Base-by-base conservation (phyloP, 1,139 yeast species). In the Arxiozyma telluris region DNA sequence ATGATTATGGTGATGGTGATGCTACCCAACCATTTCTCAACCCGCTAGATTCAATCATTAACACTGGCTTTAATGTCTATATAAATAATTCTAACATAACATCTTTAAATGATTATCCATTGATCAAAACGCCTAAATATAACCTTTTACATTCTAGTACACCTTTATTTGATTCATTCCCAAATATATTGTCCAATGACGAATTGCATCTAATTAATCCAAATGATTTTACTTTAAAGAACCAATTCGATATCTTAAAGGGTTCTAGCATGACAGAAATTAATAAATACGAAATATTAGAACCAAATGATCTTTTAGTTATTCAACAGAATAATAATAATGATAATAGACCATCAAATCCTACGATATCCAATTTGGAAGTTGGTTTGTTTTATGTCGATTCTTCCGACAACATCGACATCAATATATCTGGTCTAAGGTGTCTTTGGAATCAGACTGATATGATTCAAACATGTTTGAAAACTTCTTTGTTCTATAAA, bases 351-450 rank as follows among this genome's bases (percentile, higher is more conserved):
- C 25, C 4, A 44, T 44, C 21, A 44, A 23, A 12, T 25, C 12
- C 18, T 44, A 34, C 39, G 3, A 11, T 45, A 8, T 45, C 41
- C 12, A 59, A 57, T 44, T 42, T 58, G 5, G 70, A 68, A 53
- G 61, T 59, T 20, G 71, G 70, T 3, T 41, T 65, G 7, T 65
- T 67, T 49, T 60, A 60, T 47, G 51, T 60, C 1, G 70, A 66
- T 34, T 51, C 60, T 3, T 44, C 53, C 15, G 69, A 64, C 51
- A 53, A 51, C 1, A 23, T 43, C 17, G 67, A 65, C 47, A 59
- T 63, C 1, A 63, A 61, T 47, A 50, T 67, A 22, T 57, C 63
- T 30, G 71, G 71, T 1, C 27, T 64, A n/a, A 57, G 68, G 45
- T 67, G 68, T 50, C 57, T 47, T 20, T 67, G 68, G 67, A 55